phyloP scores from a whole-genome alignment of 2,329 filamentous ascomycete genomes.

The Cladosporium cucumerinum region DNA sequence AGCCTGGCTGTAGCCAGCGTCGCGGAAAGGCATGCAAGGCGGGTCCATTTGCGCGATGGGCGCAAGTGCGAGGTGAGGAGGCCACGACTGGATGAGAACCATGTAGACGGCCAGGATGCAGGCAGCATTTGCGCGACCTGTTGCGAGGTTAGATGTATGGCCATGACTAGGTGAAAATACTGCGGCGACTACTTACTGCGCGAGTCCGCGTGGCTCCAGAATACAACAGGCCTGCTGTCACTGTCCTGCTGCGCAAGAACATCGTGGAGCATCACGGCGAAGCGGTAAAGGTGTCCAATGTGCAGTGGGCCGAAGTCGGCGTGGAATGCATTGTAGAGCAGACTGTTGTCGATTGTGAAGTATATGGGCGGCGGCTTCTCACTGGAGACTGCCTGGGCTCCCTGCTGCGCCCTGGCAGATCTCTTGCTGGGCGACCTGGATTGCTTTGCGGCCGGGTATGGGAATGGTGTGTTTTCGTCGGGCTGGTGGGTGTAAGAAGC shows the following conservation, averaged over 20 bases:
- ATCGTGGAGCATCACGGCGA: slow-evolving; percentile 93
- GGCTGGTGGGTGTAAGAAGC: slow-evolving; percentile 85
- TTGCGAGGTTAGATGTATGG: slow-evolving; percentile 25
- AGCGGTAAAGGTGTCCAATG: slow-evolving; percentile 94
- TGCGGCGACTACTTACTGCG: slow-evolving; percentile 63
- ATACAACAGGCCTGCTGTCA: slow-evolving; percentile 84
- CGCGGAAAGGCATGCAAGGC: slow-evolving; percentile 96
- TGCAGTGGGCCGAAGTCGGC: slow-evolving; percentile 97
- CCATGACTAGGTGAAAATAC: not conserved
- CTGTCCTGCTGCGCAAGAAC: slow-evolving; percentile 89
- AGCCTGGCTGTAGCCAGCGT: slow-evolving; percentile 96
- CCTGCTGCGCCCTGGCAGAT: slow-evolving; percentile 62
- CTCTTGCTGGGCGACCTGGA: slow-evolving; percentile 71
- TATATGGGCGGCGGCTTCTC: slow-evolving; percentile 71
- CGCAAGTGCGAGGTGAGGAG: slow-evolving; percentile 88
- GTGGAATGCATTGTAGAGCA: slow-evolving; percentile 97
- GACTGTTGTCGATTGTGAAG: slow-evolving; percentile 79
- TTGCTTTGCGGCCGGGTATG: slow-evolving; percentile 62
- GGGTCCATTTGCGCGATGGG: slow-evolving; percentile 96
- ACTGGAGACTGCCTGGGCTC: slow-evolving; percentile 45
- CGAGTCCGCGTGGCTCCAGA: slow-evolving; percentile 91
- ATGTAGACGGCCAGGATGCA: slow-evolving; percentile 97
- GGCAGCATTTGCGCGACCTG: slow-evolving; percentile 86
- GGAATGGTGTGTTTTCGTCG: slow-evolving; percentile 77
- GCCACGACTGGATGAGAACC: slow-evolving; percentile 97